A percentile compares a stretch with the other conserved stretches of the same genome.
These are phyloP conservation scores for Sabuloglossum arenarium DNA, from an alignment of 495 filamentous ascomycete species.

Conservation along the genomic window DNA sequence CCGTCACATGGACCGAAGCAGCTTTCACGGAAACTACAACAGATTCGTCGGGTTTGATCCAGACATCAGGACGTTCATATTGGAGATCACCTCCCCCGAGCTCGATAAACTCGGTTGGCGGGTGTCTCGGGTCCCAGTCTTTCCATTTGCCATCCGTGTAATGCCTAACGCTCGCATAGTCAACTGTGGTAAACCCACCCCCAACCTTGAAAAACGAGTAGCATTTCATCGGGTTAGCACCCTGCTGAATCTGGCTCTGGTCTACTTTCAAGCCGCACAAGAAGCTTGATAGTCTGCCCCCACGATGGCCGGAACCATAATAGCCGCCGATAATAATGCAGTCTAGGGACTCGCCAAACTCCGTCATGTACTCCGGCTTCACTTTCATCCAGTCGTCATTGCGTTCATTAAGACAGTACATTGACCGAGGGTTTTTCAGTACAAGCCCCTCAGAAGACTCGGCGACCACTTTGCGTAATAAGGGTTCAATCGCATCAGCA, in stretches of 20 bases:
- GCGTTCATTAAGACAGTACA: slow-evolving; percentile 72
- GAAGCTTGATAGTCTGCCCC: slow-evolving; percentile 66
- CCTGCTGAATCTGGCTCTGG: slow-evolving; percentile 35
- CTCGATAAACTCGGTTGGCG: slow-evolving; percentile 62
- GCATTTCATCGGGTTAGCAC: slow-evolving; percentile 45
- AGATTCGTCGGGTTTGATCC: slow-evolving; percentile 80
- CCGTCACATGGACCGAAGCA: slow-evolving; percentile 51
- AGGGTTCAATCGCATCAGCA: slow-evolving; percentile 50
- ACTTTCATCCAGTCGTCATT: slow-evolving; percentile 99
- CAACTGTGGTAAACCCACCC: slow-evolving; percentile 69
- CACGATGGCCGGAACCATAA: slow-evolving; percentile 69
- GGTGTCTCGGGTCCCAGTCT: slow-evolving; percentile 60
- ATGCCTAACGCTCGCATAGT: slow-evolving; percentile 65
- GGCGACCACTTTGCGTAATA: slow-evolving; percentile 63
- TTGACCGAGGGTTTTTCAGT: slow-evolving; percentile 76
- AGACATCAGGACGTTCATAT: slow-evolving; percentile 68
- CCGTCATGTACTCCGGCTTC: slow-evolving; percentile 96
- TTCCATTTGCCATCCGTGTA: slow-evolving; percentile 82
- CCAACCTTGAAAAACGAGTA: slow-evolving; percentile 93
- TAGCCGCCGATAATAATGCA: slow-evolving; percentile 81
- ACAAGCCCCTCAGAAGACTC: slow-evolving; percentile 83
- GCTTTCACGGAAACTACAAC: slow-evolving; percentile 80
- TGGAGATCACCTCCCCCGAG: slow-evolving; percentile 56
- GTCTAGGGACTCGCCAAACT: slow-evolving; percentile 86
- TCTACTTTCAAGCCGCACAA: slow-evolving; percentile 69